These are phyloP conservation scores for Dendrobium chrysotoxum DNA, from an alignment of 106 monocot species.

Conservation along the genomic window DNA sequence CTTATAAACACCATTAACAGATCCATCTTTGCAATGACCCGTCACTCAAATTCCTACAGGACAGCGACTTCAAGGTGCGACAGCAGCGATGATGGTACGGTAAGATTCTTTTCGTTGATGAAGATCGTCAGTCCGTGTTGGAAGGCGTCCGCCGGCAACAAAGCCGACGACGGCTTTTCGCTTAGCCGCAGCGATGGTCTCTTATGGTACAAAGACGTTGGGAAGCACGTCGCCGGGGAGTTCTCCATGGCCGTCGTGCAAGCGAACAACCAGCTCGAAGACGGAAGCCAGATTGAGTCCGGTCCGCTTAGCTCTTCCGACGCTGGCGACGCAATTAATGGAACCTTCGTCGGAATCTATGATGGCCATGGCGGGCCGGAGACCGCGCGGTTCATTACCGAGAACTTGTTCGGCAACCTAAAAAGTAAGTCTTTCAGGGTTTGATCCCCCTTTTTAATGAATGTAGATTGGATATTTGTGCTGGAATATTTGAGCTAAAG, in stretches of 20 bases:
- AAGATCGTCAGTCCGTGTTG: constrained; percentile 5
- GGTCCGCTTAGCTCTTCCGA: constrained; percentile 19
- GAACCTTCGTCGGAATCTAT: constrained; percentile 31
- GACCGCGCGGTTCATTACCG: constrained; percentile 21
- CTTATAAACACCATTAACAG: not conserved
- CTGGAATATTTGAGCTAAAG: not conserved
- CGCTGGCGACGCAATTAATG: constrained; percentile 7
- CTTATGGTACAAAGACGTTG: constrained; percentile 29
- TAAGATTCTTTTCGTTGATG: not conserved
- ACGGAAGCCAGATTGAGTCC: constrained; percentile 30
- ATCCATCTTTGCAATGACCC: not conserved
- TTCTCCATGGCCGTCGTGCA: constrained; percentile 40
- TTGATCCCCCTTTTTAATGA: not conserved
- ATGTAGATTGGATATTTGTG: not conserved
- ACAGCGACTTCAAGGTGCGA: constrained; percentile 2
- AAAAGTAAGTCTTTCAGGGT: constrained; percentile 11
- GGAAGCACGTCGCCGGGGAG: constrained; percentile 23
- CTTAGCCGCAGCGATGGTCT: constrained; percentile 23
- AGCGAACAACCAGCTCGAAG: constrained; percentile 25
- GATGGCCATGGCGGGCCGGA: constrained; percentile 36
- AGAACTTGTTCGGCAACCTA: constrained; percentile 24
- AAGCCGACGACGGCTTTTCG: not conserved
- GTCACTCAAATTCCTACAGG: not conserved
- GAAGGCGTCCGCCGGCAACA: not conserved
- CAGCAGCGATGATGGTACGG: not conserved